A percentile compares a stretch with the other conserved stretches of the same genome.
Conservation (phyloP, 805 yeast genomes). For the Suhomyces canberraensis region DNA sequence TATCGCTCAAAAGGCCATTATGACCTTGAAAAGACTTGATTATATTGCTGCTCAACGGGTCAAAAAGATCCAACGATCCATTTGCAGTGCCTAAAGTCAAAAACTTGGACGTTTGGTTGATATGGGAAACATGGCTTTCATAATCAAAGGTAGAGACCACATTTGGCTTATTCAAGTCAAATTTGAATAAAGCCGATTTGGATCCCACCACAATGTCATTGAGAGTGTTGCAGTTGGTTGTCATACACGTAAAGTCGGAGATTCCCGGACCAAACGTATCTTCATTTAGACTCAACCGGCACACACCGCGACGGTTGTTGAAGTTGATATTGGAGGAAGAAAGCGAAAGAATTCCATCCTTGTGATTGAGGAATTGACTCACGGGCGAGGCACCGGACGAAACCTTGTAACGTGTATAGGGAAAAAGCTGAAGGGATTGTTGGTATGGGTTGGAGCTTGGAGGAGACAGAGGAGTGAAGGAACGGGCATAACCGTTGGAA, state of each 20-base stretch:
- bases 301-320: constrained; percentile 34
- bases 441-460: constrained; percentile 16
- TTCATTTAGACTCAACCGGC: constrained; percentile 14
- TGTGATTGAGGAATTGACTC: constrained; percentile 27
- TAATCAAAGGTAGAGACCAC: constrained; percentile 31
- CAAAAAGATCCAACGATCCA: constrained; percentile 64
- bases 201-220: constrained; percentile 32
- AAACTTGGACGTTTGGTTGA: constrained; percentile 47
- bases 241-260: constrained; percentile 26
- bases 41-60: constrained; percentile 46
- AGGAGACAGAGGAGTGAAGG: constrained; percentile 22
- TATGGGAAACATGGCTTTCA: constrained; percentile 41
- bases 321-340: constrained; percentile 29
- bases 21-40: constrained; percentile 58
- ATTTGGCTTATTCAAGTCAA: constrained; percentile 33
- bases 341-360: constrained; percentile 33
- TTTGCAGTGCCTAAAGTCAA: constrained; percentile 56
- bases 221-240: constrained; percentile 27
- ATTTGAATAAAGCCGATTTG: constrained; percentile 22
- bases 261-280: constrained; percentile 14
- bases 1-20: constrained; percentile 57
- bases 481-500: constrained; percentile 45
- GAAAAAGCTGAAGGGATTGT: constrained; percentile 21
- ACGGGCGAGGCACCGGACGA: constrained; percentile 20
- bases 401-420: constrained; percentile 37